A percentile compares a stretch with the other conserved stretches of the same genome.
These are phyloP conservation scores for Rusavskia elegans DNA, from an alignment of 495 filamentous ascomycete genomes.

Conservation along the genomic window DNA sequence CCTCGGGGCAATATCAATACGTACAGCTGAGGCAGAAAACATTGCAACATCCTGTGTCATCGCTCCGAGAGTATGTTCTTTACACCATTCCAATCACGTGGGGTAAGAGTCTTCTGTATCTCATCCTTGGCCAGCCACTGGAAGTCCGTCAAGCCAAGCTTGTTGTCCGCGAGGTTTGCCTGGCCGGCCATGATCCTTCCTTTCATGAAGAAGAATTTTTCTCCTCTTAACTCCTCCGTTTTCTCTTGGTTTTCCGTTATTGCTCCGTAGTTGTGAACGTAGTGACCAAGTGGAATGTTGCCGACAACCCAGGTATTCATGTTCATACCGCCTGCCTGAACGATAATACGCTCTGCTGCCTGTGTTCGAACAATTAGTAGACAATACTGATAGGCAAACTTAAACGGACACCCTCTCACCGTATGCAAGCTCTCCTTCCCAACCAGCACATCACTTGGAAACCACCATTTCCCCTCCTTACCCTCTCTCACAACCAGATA, in stretches of 20 bases:
- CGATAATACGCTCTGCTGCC: slow-evolving; percentile 67
- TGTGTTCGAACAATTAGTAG: slow-evolving; percentile 16
- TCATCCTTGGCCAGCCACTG: slow-evolving; percentile 88
- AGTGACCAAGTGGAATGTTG: slow-evolving; percentile 73
- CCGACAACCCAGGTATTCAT: slow-evolving; percentile 99
- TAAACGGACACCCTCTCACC: slow-evolving; percentile 35
- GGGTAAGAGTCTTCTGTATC: slow-evolving; percentile 43
- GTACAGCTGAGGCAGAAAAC: neutral
- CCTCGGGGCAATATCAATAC: neutral
- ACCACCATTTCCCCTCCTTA: slow-evolving; percentile 52
- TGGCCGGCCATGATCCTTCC: slow-evolving; percentile 93
- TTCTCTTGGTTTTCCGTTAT: slow-evolving; percentile 14
- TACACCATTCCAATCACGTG: slow-evolving; percentile 54
- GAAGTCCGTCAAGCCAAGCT: slow-evolving; percentile 61
- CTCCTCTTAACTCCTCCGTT: slow-evolving; percentile 29
- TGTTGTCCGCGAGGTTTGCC: slow-evolving; percentile 59
- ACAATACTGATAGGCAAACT: too few species aligned
- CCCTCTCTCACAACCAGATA: slow-evolving; percentile 63
- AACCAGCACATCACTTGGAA: slow-evolving; percentile 52
- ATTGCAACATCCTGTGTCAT: slow-evolving; percentile 18
- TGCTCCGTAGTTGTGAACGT: slow-evolving; percentile 30
- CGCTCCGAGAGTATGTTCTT: slow-evolving; percentile 67
- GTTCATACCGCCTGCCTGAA: slow-evolving; percentile 67
- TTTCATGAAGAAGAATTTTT: slow-evolving; percentile 93
- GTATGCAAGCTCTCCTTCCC: slow-evolving; percentile 60